Evolutionary conservation across 2,329 filamentous ascomycete species (phyloP).

Genomic region (Monosporascus cannonballus): DNA sequence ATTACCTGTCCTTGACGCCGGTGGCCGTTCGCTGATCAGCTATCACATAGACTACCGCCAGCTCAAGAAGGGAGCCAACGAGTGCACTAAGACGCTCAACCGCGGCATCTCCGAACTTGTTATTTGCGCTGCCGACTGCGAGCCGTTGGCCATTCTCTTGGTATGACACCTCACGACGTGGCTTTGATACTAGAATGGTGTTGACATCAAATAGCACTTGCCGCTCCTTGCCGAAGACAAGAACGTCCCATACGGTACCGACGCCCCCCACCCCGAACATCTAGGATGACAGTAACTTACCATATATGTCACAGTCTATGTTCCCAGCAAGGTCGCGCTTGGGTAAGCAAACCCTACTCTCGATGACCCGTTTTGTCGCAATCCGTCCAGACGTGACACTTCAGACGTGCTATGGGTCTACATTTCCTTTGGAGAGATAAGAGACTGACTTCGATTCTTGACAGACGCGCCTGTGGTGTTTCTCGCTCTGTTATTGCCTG

Average conservation of each 20-base stretch:
- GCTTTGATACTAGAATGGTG: not conserved
- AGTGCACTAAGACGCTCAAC: slow-evolving; percentile 81
- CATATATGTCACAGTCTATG: slow-evolving; percentile 45
- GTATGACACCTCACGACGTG: not conserved
- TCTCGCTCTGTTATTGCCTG: slow-evolving; percentile 80
- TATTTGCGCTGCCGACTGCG: slow-evolving; percentile 82
- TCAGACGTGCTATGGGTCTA: slow-evolving; percentile 52
- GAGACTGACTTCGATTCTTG: not conserved
- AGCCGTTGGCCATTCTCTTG: slow-evolving; percentile 79
- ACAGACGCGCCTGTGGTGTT: slow-evolving; percentile 77
- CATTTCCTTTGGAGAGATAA: not conserved
- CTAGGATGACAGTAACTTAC: slow-evolving; percentile 11
- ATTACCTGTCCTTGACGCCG: not conserved
- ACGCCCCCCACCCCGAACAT: not conserved
- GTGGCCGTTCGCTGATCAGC: not conserved
- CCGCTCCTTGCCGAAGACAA: slow-evolving; percentile 84
- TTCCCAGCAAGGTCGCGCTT: slow-evolving; percentile 66
- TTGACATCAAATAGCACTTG: slow-evolving; percentile 49
- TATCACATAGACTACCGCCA: slow-evolving; percentile 52
- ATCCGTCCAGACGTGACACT: slow-evolving; percentile 35
- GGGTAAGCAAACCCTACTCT: slow-evolving; percentile 26
- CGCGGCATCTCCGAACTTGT: slow-evolving; percentile 86
- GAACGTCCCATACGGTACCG: slow-evolving; percentile 35
- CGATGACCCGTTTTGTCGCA: slow-evolving; percentile 31
- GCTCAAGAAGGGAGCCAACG: slow-evolving; percentile 86